Conservation (phyloP, 352 stramenopile species). For the Globisporangium sylvaticum region DNA sequence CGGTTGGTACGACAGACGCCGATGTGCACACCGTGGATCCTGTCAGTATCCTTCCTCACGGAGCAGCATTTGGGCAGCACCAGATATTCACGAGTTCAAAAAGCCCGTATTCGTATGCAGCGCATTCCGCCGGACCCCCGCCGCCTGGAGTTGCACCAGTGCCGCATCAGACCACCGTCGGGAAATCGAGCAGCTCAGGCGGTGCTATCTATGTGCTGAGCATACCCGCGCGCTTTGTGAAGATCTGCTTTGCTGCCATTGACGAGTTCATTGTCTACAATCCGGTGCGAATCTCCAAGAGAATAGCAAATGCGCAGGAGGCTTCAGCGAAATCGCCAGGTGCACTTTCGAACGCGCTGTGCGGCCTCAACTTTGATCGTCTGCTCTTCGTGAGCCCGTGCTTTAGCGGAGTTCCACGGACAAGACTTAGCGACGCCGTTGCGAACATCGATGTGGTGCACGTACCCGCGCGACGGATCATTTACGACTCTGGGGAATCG, state of each 20-base stretch:
- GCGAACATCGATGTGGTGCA: slow-evolving; percentile 15
- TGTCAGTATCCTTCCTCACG: slow-evolving; percentile 32
- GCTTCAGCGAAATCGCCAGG: not conserved
- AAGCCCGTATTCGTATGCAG: slow-evolving; percentile 38
- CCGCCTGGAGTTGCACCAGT: not conserved
- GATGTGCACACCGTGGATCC: slow-evolving; percentile 20
- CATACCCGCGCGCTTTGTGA: slow-evolving; percentile 26
- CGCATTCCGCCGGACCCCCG: slow-evolving; percentile 18
- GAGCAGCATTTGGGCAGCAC: slow-evolving; percentile 37
- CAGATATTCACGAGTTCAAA: slow-evolving; percentile 32
- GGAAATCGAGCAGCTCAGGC: not conserved
- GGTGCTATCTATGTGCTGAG: slow-evolving; percentile 22
- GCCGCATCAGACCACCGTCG: not conserved
- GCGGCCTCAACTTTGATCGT: slow-evolving; percentile 18
- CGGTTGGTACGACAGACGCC: not conserved
- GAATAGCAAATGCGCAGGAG: slow-evolving; percentile 19
- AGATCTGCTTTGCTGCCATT: slow-evolving; percentile 24
- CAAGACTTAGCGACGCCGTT: slow-evolving; percentile 12
- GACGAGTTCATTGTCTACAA: slow-evolving; percentile 42
- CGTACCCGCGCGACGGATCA: slow-evolving; percentile 19
- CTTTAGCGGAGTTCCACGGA: slow-evolving; percentile 23
- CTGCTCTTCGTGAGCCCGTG: slow-evolving; percentile 18
- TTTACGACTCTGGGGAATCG: slow-evolving; percentile 26
- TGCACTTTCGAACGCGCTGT: not conserved
- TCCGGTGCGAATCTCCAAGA: slow-evolving; percentile 30